A percentile compares a stretch with the other conserved stretches of the same genome.
phyloP scores from a whole-genome alignment of 176 grass and related monocot species.

The Bromus sterilis region DNA sequence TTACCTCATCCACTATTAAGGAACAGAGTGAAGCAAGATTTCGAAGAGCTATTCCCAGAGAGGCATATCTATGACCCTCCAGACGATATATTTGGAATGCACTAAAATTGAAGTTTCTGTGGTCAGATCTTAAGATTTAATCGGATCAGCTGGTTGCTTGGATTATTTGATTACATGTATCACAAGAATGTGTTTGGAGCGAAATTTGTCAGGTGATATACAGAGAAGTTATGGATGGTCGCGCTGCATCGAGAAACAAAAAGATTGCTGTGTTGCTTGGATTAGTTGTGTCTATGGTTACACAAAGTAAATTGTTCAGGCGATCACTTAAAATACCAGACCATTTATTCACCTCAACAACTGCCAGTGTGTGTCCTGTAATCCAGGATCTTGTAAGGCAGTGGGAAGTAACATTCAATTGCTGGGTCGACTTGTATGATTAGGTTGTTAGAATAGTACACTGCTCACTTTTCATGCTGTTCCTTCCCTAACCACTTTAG shows the following conservation, averaged over 20 bases:
- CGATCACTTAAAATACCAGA: background rate
- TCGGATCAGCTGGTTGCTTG: background rate
- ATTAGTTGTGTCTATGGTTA: background rate
- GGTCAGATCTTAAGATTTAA: background rate
- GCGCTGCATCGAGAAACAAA: background rate
- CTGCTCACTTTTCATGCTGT: constrained; percentile 10
- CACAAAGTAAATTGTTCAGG: background rate
- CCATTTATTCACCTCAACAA: background rate
- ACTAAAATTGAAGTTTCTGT: constrained; percentile 27
- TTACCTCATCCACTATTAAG: constrained; percentile 74
- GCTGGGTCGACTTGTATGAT: constrained; percentile 20
- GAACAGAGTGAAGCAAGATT: constrained; percentile 96
- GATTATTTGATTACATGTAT: background rate
- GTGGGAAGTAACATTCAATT: background rate
- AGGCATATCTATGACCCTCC: constrained; percentile 95
- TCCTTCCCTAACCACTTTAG: constrained; percentile 19
- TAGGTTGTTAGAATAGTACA: constrained; percentile 31
- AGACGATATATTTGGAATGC: constrained; percentile 89
- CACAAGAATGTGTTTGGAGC: constrained; percentile 4
- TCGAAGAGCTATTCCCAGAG: constrained; percentile 89
- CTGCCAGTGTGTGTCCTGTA: background rate
- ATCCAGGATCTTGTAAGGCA: constrained; percentile 8
- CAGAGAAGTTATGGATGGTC: background rate
- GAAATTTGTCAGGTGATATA: background rate
- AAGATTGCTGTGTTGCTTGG: background rate